Evolutionary conservation across 306 rosid species (phyloP).

Genomic region (Malus sieversii): DNA sequence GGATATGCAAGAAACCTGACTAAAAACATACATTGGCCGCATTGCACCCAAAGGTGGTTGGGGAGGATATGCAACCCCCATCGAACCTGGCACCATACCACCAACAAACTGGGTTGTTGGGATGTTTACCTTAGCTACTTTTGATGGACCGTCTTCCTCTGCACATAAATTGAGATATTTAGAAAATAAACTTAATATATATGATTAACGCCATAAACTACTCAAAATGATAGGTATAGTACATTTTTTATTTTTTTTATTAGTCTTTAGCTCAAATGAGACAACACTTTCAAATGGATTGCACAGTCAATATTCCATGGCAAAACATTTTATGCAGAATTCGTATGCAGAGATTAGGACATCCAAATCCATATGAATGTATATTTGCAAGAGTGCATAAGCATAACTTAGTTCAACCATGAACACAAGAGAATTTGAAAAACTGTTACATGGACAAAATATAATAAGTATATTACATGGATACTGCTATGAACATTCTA

Average conservation of each 20-base stretch:
- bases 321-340: not conserved
- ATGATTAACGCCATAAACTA: not conserved
- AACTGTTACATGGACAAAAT: not conserved
- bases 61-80: constrained; percentile 73
- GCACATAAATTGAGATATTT: constrained; percentile 18
- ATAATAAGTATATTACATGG: not conserved
- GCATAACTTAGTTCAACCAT: not conserved
- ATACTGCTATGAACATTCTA: not conserved
- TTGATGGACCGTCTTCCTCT: constrained; percentile 73
- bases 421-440: not conserved
- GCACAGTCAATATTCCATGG: not conserved
- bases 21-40: constrained; percentile 64
- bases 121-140: constrained; percentile 68
- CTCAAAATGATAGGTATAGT: not conserved
- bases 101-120: constrained; percentile 54
- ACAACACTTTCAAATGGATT: not conserved
- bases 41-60: constrained; percentile 51
- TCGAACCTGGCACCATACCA: constrained; percentile 56
- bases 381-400: not conserved
- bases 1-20: not conserved
- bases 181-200: not conserved
- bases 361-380: not conserved
- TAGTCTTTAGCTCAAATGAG: not conserved
- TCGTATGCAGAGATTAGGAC: not conserved
- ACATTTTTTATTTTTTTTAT: not conserved